These are phyloP conservation scores for Colletotrichum horii DNA, from an alignment of 2,329 filamentous ascomycete species.

Conservation along the genomic window DNA sequence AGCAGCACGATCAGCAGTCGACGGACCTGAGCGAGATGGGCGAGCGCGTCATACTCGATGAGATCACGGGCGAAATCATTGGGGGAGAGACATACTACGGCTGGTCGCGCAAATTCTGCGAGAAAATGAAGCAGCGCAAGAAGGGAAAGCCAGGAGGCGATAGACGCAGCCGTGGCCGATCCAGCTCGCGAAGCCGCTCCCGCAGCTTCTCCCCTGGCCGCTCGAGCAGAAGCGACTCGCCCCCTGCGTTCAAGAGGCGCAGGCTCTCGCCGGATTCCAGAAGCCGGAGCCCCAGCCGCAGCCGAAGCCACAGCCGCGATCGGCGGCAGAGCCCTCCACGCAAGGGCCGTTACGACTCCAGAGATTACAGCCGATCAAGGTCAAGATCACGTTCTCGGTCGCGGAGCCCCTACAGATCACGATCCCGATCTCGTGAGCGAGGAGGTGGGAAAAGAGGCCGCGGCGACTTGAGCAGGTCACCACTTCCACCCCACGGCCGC, in stretches of 20 bases:
- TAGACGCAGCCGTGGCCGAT: slow-evolving; percentile 34
- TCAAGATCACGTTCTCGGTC: slow-evolving; percentile 21
- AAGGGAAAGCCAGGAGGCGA: slow-evolving; percentile 29
- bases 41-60: slow-evolving; percentile 69
- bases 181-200: slow-evolving; percentile 34
- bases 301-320: slow-evolving; percentile 35
- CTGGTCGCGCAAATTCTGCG: slow-evolving; percentile 82
- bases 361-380: slow-evolving; percentile 29
- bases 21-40: slow-evolving; percentile 79
- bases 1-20: slow-evolving; percentile 48
- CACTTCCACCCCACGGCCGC: slow-evolving; percentile 4
- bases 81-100: slow-evolving; percentile 83
- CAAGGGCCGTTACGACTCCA: slow-evolving; percentile 22
- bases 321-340: slow-evolving; percentile 21
- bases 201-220: slow-evolving; percentile 27
- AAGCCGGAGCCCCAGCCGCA: slow-evolving; percentile 32
- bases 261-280: slow-evolving; percentile 39
- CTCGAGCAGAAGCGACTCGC: slow-evolving; percentile 37
- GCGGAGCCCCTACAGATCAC: slow-evolving; percentile 11
- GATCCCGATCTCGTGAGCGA: slow-evolving; percentile 23
- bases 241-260: slow-evolving; percentile 43
- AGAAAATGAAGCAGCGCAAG: slow-evolving; percentile 74
- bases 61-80: slow-evolving; percentile 68
- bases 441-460: slow-evolving; percentile 15
- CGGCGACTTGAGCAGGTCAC: not conserved